Evolutionary conservation across 1,284 basidiomycete genomes (phyloP).

Genomic region (Microbotryum saponariae): DNA sequence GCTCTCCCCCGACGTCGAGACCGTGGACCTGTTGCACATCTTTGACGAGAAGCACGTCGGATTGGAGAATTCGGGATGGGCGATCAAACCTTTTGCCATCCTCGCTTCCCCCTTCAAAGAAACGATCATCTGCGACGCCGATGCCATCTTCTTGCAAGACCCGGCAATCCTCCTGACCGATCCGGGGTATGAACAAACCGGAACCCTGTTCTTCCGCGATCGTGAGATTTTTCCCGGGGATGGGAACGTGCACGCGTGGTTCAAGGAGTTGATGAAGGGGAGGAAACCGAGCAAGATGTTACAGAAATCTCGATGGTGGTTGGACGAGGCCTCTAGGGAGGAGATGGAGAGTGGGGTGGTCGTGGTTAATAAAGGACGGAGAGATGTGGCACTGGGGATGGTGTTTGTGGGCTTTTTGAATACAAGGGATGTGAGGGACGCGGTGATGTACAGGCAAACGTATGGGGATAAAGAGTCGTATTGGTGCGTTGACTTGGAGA

Average conservation of each 20-base stretch:
- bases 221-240: constrained; percentile 31
- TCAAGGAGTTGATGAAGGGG: constrained; percentile 22
- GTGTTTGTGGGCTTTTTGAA: constrained; percentile 24
- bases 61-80: constrained; percentile 29
- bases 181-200: constrained; percentile 26
- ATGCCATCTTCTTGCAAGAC: constrained; percentile 30
- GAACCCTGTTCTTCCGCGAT: constrained; percentile 31
- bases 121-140: constrained; percentile 31
- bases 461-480: constrained; percentile 2
- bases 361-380: constrained; percentile 15
- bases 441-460: background rate
- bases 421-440: constrained; percentile 5
- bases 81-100: constrained; percentile 31
- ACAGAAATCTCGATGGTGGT: constrained; percentile 18
- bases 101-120: constrained; percentile 23
- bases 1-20: constrained; percentile 25
- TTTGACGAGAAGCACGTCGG: constrained; percentile 29
- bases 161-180: constrained; percentile 21
- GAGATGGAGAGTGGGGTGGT: constrained; percentile 35
- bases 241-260: constrained; percentile 32
- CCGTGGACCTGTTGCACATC: constrained; percentile 24
- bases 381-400: constrained; percentile 7
- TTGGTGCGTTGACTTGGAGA: background rate
- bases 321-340: constrained; percentile 22
- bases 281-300: constrained; percentile 19